Evolutionary conservation across 139 green algal genomes (phyloP), one percentile per base, ranked within the genome.

Genomic region (Yamagishiella unicocca): DNA sequence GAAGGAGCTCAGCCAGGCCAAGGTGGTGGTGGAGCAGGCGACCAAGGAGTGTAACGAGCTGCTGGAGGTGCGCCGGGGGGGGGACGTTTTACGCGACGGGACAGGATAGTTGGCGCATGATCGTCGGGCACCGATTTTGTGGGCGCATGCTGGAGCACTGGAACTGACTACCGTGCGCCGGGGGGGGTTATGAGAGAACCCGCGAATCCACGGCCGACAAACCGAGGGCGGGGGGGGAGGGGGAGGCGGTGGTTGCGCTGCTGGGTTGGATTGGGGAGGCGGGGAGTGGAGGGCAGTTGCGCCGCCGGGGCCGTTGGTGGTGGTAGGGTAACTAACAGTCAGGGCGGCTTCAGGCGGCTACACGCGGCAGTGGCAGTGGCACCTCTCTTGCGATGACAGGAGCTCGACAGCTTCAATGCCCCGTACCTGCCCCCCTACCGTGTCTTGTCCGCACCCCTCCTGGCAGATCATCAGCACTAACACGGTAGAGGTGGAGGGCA

Each of bases 41-140:
- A 98, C 95, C n/a, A 89, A 94, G 89, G 95, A 97, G 87, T 97
- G 94, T 79, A 96, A 97, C 62, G 88, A 95, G 84, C 92, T 98
- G 83, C 83, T 98, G 25, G 93, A 95, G 83, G 93, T 95, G 55
- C 24, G 70, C 10, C 1, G 21, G 70, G 19, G 21, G 17, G 46
- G 54, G n/a, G 46, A n/a, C n/a, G n/a, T n/a, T n/a, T n/a, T n/a
- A n/a, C n/a, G n/a, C n/a, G n/a, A n/a, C n/a, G n/a, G n/a, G n/a
- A n/a, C n/a, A n/a, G n/a, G n/a, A n/a, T n/a, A n/a, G n/a, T n/a
- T n/a, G n/a, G n/a, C n/a, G n/a, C n/a, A n/a, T n/a, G n/a, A n/a
- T n/a, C n/a, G n/a, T n/a, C n/a, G n/a, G n/a, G n/a, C n/a, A n/a
- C n/a, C n/a, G n/a, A n/a, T n/a, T n/a, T n/a, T n/a, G n/a, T n/a